Conservation (phyloP, 2,329 filamentous ascomycete species). For the Aspergillus transmontanensis region DNA sequence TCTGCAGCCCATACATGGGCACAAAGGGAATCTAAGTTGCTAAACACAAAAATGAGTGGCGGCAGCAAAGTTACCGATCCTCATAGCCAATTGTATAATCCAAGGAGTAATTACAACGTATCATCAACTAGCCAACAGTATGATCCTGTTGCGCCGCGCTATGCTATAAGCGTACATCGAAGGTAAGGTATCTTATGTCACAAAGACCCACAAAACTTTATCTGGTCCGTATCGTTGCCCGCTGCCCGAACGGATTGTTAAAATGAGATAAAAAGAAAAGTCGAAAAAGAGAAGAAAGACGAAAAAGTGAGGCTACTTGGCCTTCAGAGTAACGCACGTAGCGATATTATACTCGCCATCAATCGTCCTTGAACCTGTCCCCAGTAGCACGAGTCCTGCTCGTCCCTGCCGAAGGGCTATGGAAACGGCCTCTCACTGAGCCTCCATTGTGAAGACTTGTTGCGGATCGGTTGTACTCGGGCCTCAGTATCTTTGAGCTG, state of each 20-base stretch:
- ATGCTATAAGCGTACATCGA: slow-evolving; percentile 19
- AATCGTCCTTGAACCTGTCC: slow-evolving; percentile 35
- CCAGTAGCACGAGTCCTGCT: slow-evolving; percentile 39
- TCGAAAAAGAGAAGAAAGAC: not conserved
- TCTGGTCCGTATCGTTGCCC: not conserved
- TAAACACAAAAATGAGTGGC: slow-evolving; percentile 16
- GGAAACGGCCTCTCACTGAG: slow-evolving; percentile 30
- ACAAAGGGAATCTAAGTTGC: slow-evolving; percentile 3
- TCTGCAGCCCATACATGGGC: not conserved
- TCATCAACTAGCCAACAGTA: slow-evolving; percentile 14
- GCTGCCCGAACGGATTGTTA: slow-evolving; percentile 11
- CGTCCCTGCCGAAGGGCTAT: slow-evolving; percentile 31
- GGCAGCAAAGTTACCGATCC: slow-evolving; percentile 5
- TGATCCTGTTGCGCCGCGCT: slow-evolving; percentile 20
- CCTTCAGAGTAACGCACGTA: not conserved
- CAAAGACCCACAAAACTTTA: not conserved
- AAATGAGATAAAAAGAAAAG: slow-evolving; percentile 6
- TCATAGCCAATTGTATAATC: slow-evolving; percentile 5
- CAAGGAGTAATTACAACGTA: slow-evolving; percentile 12
- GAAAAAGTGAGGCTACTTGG: not conserved
- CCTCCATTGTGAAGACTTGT: slow-evolving; percentile 20
- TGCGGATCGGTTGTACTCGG: slow-evolving; percentile 20
- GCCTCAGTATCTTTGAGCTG: slow-evolving; percentile 22
- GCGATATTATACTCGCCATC: slow-evolving; percentile 10
- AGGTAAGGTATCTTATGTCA: slow-evolving; percentile 12